Evolutionary conservation across 2,329 filamentous ascomycete genomes (phyloP).

Genomic region (Didymellaceae sp.): DNA sequence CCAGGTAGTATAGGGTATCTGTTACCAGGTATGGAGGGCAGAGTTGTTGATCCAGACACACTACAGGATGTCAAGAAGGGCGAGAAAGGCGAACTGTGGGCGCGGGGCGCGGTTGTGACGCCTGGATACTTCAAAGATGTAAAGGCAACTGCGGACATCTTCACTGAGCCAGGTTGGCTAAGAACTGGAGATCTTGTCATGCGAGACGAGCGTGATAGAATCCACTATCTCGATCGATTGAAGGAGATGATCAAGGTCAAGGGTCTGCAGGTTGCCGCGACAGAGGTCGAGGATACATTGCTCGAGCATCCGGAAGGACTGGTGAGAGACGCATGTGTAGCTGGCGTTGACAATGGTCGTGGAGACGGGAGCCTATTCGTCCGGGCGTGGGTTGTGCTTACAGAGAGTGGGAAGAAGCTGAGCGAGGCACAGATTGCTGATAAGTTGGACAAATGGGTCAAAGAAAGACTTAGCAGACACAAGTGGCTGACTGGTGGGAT

Average conservation of each 20-base stretch:
- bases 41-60: conserved; percentile 38
- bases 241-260: conserved; percentile 58
- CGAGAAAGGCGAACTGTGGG: conserved; percentile 40
- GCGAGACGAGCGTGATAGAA: conserved; percentile 34
- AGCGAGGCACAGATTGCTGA: conserved; percentile 22
- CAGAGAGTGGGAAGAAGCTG: conserved; percentile 20
- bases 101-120: conserved; percentile 35
- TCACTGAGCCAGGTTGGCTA: conserved; percentile 37
- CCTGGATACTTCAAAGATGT: conserved; percentile 42
- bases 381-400: conserved; percentile 40
- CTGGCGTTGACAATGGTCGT: conserved; percentile 38
- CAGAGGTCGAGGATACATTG: conserved; percentile 56
- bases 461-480: conserved; percentile 32
- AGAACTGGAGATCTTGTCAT: conserved; percentile 38
- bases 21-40: conserved; percentile 36
- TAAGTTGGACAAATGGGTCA: conserved; percentile 34
- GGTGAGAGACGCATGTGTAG: conserved; percentile 40
- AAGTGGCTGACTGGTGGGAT: conserved; percentile 43
- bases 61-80: conserved; percentile 32
- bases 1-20: conserved; percentile 39
- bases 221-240: conserved; percentile 45
- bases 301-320: conserved; percentile 48
- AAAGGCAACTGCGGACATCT: conserved; percentile 36
- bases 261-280: conserved; percentile 58
- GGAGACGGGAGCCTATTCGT: conserved; percentile 41